Percentiles rank a stretch among this genome's conserved stretches.
Evolutionary conservation across 1,284 basidiomycete genomes (phyloP).

Genomic region (Ustilago hordei): DNA sequence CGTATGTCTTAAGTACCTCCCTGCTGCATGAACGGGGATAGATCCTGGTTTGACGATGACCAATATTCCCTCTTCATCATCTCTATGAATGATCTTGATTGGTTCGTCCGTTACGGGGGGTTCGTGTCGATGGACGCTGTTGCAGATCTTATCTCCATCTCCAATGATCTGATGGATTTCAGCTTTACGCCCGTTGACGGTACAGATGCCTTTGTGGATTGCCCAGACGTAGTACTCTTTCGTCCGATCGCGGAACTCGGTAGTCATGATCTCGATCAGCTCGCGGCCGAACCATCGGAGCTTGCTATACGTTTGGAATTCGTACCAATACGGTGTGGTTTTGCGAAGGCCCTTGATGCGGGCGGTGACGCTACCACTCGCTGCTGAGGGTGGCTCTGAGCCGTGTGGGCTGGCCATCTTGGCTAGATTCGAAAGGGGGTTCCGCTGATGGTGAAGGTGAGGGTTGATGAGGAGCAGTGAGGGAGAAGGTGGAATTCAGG

Average conservation of each 20-base stretch:
- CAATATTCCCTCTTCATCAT: slow-evolving; percentile 83
- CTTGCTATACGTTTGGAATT: slow-evolving; percentile 82
- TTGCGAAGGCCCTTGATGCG: slow-evolving; percentile 41
- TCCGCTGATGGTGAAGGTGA: not conserved
- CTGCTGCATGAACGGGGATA: slow-evolving; percentile 67
- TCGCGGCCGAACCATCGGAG: slow-evolving; percentile 87
- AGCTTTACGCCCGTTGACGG: slow-evolving; percentile 87
- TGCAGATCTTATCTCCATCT: slow-evolving; percentile 89
- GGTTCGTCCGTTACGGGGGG: slow-evolving; percentile 91
- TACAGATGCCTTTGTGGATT: slow-evolving; percentile 91
- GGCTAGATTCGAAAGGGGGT: not conserved
- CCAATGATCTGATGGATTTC: slow-evolving; percentile 82
- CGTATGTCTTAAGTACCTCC: slow-evolving; percentile 62
- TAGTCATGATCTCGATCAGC: slow-evolving; percentile 72
- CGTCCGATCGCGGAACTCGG: slow-evolving; percentile 70
- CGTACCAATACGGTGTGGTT: slow-evolving; percentile 66
- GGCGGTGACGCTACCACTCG: slow-evolving; percentile 15
- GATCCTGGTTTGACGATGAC: slow-evolving; percentile 76
- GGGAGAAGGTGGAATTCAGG: not conserved
- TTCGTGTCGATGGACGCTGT: slow-evolving; percentile 94
- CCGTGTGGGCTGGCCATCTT: slow-evolving; percentile 24
- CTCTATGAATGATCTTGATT: slow-evolving; percentile 82
- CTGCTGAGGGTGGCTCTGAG: not conserved
- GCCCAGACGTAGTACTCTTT: slow-evolving; percentile 72
- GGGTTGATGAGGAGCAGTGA: not conserved